Evolutionary conservation across 1,284 basidiomycete species (phyloP).

Genomic region (Uromyces viciae-fabae): DNA sequence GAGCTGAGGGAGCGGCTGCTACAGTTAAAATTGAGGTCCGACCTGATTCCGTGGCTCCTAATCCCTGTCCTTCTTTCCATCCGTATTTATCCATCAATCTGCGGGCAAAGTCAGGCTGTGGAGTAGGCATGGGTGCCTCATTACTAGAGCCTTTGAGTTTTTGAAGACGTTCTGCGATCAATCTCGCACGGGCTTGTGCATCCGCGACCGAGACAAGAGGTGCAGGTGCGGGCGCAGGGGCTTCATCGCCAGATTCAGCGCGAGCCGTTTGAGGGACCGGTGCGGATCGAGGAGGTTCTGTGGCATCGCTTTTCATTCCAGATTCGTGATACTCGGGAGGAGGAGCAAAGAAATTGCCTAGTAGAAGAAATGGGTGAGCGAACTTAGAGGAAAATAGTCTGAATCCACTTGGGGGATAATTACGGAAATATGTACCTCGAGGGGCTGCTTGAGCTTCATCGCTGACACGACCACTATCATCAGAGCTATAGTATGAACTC

Average conservation of each 20-base stretch:
- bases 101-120: constrained; percentile 66
- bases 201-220: constrained; percentile 40
- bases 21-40: constrained; percentile 81
- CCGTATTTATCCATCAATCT: constrained; percentile 89
- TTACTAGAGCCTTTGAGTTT: constrained; percentile 15
- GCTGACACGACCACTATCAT: constrained; percentile 34
- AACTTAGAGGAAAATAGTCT: not conserved
- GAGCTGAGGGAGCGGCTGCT: constrained; percentile 57
- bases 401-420: not conserved
- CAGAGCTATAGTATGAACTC: constrained; percentile 39
- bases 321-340: constrained; percentile 39
- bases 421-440: constrained; percentile 5
- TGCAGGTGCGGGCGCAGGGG: not conserved
- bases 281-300: not conserved
- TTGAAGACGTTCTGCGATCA: constrained; percentile 43
- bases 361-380: not conserved
- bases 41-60: constrained; percentile 75
- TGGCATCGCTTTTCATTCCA: constrained; percentile 10
- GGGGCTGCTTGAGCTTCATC: constrained; percentile 31
- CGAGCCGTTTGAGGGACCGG: constrained; percentile 30
- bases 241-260: constrained; percentile 48
- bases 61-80: constrained; percentile 83
- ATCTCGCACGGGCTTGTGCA: constrained; percentile 42
- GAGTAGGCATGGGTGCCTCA: not conserved
- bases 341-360: constrained; percentile 43